Evolutionary conservation across 768 basidiomycete species (phyloP).

Genomic region (Lentinula raphanica): DNA sequence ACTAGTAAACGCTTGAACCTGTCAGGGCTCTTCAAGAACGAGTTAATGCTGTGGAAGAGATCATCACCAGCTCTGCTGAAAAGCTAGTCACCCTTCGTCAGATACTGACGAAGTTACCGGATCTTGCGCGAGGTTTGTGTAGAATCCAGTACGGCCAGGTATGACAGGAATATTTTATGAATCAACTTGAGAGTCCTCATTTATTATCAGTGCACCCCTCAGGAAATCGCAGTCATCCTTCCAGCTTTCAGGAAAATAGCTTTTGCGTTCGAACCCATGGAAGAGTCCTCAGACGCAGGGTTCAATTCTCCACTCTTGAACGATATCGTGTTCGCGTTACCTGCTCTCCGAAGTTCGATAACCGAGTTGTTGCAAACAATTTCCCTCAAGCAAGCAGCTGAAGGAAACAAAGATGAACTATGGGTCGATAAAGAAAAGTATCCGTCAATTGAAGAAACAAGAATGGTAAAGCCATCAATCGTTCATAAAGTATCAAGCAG

Average conservation of each 20-base stretch:
- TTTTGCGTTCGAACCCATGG: slow-evolving; percentile 48
- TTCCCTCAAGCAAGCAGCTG: slow-evolving; percentile 54
- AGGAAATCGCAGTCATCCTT: slow-evolving; percentile 74
- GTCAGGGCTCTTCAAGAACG: slow-evolving; percentile 68
- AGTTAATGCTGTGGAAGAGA: slow-evolving; percentile 81
- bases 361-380: slow-evolving; percentile 51
- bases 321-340: slow-evolving; percentile 62
- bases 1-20: neutral
- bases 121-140: slow-evolving; percentile 80
- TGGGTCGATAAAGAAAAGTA: slow-evolving; percentile 53
- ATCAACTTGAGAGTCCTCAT: neutral
- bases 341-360: slow-evolving; percentile 54
- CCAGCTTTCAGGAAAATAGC: slow-evolving; percentile 72
- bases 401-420: slow-evolving; percentile 63
- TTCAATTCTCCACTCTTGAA: slow-evolving; percentile 68
- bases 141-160: slow-evolving; percentile 91
- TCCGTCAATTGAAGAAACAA: slow-evolving; percentile 50
- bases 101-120: slow-evolving; percentile 72
- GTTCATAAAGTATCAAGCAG: neutral
- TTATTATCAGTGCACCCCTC: slow-evolving; percentile 62
- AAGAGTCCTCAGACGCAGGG: slow-evolving; percentile 39
- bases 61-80: slow-evolving; percentile 55
- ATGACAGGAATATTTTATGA: slow-evolving; percentile 10
- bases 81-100: slow-evolving; percentile 63
- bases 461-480: slow-evolving; percentile 45